Conservation (phyloP, 371 early-diverging fungal species). For the Haplosporangium sp. region DNA sequence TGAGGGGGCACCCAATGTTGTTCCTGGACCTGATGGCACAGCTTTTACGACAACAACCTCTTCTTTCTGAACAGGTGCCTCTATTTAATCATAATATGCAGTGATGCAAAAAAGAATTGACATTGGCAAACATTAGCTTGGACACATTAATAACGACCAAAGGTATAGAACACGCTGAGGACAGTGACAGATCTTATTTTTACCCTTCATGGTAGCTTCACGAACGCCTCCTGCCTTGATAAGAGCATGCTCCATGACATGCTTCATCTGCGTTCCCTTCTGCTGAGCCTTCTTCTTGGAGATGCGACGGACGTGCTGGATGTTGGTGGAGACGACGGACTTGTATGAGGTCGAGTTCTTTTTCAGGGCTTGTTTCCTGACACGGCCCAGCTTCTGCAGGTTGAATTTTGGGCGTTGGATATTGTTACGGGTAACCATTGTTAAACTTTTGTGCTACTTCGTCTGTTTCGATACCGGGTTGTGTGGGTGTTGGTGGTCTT, state of each 20-base stretch:
- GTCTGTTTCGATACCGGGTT: no score
- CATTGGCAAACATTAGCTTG: no score
- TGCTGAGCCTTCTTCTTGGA: slow-evolving; percentile 55
- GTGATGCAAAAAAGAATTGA: neutral
- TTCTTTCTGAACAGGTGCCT: slow-evolving; percentile 44
- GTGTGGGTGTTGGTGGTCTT: no score
- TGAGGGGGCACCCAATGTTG: slow-evolving; percentile 53
- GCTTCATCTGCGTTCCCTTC: slow-evolving; percentile 33
- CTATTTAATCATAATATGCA: slow-evolving; percentile 13
- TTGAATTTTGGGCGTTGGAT: slow-evolving; percentile 53
- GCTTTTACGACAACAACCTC: slow-evolving; percentile 40
- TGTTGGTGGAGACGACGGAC: slow-evolving; percentile 46
- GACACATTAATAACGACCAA: no score
- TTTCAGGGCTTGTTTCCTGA: slow-evolving; percentile 55
- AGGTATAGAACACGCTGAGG: no score
- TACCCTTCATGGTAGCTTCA: slow-evolving; percentile 55
- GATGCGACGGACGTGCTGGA: slow-evolving; percentile 51
- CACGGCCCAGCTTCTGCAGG: slow-evolving; percentile 52
- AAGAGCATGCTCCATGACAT: slow-evolving; percentile 39
- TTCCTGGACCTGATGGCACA: slow-evolving; percentile 49
- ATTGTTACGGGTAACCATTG: slow-evolving; percentile 55
- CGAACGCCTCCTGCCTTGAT: slow-evolving; percentile 54
- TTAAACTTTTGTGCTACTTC: neutral
- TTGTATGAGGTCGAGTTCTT: slow-evolving; percentile 46
- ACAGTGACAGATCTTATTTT: neutral